These are phyloP conservation scores for Syncephalastrum racemosum DNA, from an alignment of 371 early-diverging fungal genomes.

Conservation along the genomic window DNA sequence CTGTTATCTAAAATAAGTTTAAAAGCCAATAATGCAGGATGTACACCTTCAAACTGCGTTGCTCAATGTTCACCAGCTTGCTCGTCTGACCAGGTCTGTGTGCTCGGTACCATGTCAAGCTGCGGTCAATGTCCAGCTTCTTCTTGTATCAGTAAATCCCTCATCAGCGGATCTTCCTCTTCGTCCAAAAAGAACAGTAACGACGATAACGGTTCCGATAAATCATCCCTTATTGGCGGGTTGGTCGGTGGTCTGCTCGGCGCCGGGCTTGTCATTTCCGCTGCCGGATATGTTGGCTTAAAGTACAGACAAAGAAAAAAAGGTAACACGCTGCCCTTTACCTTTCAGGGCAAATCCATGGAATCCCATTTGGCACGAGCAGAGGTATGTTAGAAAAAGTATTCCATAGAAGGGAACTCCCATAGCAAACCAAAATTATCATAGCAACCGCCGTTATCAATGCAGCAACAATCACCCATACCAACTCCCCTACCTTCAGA, in stretches of 20 bases:
- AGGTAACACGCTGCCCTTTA: constrained; percentile 26
- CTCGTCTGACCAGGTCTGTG: constrained; percentile 28
- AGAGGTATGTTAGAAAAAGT: neutral
- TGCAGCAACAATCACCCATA: constrained; percentile 5
- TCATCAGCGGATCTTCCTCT: constrained; percentile 21
- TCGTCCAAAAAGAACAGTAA: constrained; percentile 4
- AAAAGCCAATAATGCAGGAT: constrained; percentile 5
- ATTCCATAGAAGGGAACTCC: neutral
- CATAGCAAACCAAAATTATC: neutral
- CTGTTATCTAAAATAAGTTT: no score
- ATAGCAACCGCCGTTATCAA: neutral
- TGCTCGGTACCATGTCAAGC: constrained; percentile 35
- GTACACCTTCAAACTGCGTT: constrained; percentile 31
- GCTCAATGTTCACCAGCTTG: constrained; percentile 35
- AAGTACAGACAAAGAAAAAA: constrained; percentile 22
- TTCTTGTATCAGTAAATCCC: constrained; percentile 27
- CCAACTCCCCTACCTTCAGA: neutral
- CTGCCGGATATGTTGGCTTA: constrained; percentile 18
- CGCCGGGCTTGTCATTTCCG: constrained; percentile 30
- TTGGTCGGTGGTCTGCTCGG: constrained; percentile 45
- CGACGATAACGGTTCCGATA: constrained; percentile 7
- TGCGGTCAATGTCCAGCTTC: constrained; percentile 42
- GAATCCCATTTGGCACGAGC: constrained; percentile 2
- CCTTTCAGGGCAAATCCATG: constrained; percentile 18
- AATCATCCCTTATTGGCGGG: constrained; percentile 29